Evolutionary conservation across 805 yeast species (phyloP), one percentile per base, ranked within the genome.

Genomic region (Lipomyces lipofer): DNA sequence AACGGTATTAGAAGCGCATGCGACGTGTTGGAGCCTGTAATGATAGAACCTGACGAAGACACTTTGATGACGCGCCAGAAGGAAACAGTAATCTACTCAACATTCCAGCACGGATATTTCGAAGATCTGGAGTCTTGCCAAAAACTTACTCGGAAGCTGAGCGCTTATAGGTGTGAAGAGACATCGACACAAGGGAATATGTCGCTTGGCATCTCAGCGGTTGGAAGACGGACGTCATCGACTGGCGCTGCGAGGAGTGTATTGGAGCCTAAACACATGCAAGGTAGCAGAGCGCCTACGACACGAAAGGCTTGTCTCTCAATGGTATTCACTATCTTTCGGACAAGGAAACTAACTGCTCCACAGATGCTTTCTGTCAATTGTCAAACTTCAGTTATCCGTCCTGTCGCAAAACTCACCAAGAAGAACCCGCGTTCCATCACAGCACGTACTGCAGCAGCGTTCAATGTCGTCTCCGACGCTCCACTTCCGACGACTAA

Each of bases 51-150:
- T n/a, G n/a, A n/a, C n/a, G n/a, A n/a, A n/a, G n/a, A n/a, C n/a
- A n/a, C n/a, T n/a, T n/a, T n/a, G n/a, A n/a, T n/a, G n/a, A n/a
- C n/a, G n/a, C n/a, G n/a, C n/a, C n/a, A n/a, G n/a, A n/a, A n/a
- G n/a, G n/a, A n/a, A n/a, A n/a, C n/a, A n/a, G 28, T 38, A 19
- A 28, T 53, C 6, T 53, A 42, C 38, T 32, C 57, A 1, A 30
- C 53, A 8, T 38, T 42, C 43, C 56, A 52, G 40, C 49, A 47
- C 32, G 59, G 59, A 15, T 21, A 43, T 33, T 25, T 55, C n/a
- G 59, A 55, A 8, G 59, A 55, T 30, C 17, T 55, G 13, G 59
- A 47, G 35, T 15, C 50, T 5, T 39, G 36, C 10, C 46, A 36
- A 15, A 21, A 15, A 12, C 22, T 51, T 6, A 49, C 59, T 15